Evolutionary conservation across 2,329 filamentous ascomycete genomes (phyloP), one percentile per base, ranked within the genome.

Genomic region (Curvularia sp.): DNA sequence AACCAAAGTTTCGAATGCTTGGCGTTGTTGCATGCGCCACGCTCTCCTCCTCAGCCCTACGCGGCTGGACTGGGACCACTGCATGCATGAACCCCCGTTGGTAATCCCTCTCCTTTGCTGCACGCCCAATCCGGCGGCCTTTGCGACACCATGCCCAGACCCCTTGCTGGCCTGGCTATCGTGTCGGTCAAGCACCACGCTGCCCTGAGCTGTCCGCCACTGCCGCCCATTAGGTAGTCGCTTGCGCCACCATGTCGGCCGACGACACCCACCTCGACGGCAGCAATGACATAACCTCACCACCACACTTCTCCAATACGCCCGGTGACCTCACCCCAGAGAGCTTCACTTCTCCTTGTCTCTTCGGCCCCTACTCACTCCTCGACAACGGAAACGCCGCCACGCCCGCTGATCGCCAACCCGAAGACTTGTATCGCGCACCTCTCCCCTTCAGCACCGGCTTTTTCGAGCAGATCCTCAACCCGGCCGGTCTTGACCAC

Each of bases 381-480:
- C 42, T 60, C n/a, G 46, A 48, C 55, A 39, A 60, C 50, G 43
- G 58, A 43, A 54, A 51, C 44, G 30, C 44, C 10, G n/a, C 44
- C 28, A 48, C 44, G 20, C 28, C 44, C 18, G 28, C 28, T 13
- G 44, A 44, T n/a, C 22, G 9, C 49, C 64, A 65, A 30, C 26
- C 64, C 56, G 61, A 68, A 7, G 47, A 54, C n/a, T 53, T 57
- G 35, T 62, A 65, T 47, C 62, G 51, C 39, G 18, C 58, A n/a
- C 43, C 63, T 38, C 53, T 67, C 33, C 58, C 68, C 7, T 61
- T 67, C 1, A 59, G 60, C n/a, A 38, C 58, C 26, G 63, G 50
- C 65, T 73, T 71, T 64, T 67, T 74, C 55, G 67, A 72, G 62
- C 64, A 61, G 60, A 69, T 74, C 49, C 68, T 75, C 58, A 72